These are phyloP conservation scores for Stevia rebaudiana DNA, from an alignment of 140 eudicot species.

Conservation along the genomic window DNA sequence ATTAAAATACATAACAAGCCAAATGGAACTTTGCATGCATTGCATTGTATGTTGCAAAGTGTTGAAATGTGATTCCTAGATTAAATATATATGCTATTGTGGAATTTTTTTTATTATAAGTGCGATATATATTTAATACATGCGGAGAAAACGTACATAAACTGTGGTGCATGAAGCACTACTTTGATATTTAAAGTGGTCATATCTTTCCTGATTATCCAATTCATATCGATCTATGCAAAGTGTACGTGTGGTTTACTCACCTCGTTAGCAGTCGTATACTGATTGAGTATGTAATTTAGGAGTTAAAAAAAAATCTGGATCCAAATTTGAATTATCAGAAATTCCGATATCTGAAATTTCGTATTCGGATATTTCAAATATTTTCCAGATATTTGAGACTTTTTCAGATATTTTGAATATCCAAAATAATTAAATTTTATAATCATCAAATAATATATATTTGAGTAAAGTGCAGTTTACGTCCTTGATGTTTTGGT, in stretches of 20 bases:
- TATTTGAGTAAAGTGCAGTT: too few relatives aligned
- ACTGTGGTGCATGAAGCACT: slow-evolving; percentile 32
- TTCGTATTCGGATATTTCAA: too few relatives aligned
- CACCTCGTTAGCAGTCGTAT: background rate
- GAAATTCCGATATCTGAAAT: too few relatives aligned
- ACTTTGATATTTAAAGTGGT: slow-evolving; percentile 19
- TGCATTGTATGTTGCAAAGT: slow-evolving; percentile 29
- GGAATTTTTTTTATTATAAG: slow-evolving; percentile 16
- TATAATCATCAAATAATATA: too few relatives aligned
- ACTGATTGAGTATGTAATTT: too few relatives aligned
- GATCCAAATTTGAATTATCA: too few relatives aligned
- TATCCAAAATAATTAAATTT: too few relatives aligned
- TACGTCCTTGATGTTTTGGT: too few relatives aligned
- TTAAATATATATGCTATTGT: slow-evolving; percentile 3
- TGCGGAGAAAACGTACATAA: slow-evolving; percentile 20
- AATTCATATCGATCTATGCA: slow-evolving; percentile 17
- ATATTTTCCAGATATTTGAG: too few relatives aligned
- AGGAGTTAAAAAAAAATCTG: too few relatives aligned
- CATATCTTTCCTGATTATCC: slow-evolving; percentile 19
- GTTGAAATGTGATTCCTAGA: slow-evolving; percentile 30
- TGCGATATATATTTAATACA: slow-evolving; percentile 26
- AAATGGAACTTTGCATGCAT: slow-evolving; percentile 29
- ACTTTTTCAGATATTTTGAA: too few relatives aligned
- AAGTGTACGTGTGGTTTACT: slow-evolving; percentile 30
- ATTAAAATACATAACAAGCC: slow-evolving; percentile 22